phyloP scores from a whole-genome alignment of 768 basidiomycete species.

The Sarcodon aspratus region DNA sequence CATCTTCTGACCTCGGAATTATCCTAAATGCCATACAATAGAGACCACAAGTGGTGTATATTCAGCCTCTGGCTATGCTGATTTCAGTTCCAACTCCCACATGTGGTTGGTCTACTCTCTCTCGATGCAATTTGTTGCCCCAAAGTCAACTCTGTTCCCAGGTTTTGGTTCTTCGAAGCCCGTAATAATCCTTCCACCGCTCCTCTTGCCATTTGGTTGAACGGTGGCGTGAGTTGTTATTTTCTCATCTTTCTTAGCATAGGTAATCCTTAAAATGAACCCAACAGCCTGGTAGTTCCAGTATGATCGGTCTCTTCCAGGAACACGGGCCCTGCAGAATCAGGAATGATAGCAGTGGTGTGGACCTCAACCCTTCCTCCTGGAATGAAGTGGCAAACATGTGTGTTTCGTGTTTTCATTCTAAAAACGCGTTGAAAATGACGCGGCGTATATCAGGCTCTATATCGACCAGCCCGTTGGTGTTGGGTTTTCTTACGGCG shows the following conservation, averaged over 20 bases:
- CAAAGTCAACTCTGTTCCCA: constrained; percentile 9
- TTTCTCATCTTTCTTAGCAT: neutral
- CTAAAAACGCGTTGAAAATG: neutral
- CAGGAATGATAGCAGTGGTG: constrained; percentile 37
- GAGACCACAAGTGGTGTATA: constrained; percentile 53
- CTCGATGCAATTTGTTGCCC: neutral
- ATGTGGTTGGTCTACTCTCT: constrained; percentile 30
- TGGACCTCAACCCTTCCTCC: constrained; percentile 39
- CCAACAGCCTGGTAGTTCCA: constrained; percentile 24
- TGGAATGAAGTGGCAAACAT: constrained; percentile 51
- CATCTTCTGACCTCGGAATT: neutral
- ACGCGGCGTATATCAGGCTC: constrained; percentile 16
- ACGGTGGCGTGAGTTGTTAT: constrained; percentile 30
- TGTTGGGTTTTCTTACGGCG: constrained; percentile 52
- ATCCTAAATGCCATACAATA: neutral
- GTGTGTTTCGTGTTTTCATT: constrained; percentile 5
- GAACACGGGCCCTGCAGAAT: constrained; percentile 33
- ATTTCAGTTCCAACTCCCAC: constrained; percentile 43
- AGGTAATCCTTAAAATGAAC: neutral
- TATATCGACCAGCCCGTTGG: constrained; percentile 57
- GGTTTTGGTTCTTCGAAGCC: constrained; percentile 64
- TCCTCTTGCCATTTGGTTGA: constrained; percentile 58
- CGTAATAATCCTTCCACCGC: constrained; percentile 50
- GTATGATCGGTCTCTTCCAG: constrained; percentile 26
- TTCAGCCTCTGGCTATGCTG: constrained; percentile 55